These are phyloP conservation scores for Wickerhamomyces xylosicus DNA, from an alignment of 805 yeast species.

Conservation along the genomic window DNA sequence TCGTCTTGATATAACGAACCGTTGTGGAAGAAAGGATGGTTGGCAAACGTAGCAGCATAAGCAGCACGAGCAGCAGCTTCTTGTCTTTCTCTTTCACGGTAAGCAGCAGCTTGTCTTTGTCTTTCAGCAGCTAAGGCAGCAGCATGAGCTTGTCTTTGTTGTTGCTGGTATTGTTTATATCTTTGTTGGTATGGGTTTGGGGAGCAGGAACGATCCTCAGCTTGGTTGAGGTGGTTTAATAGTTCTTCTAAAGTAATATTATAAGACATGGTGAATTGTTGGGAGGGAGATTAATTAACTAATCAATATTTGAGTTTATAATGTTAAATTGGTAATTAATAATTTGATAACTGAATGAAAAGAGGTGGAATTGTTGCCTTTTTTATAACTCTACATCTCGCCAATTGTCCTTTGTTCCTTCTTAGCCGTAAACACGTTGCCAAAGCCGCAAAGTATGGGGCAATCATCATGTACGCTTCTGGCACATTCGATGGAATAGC, in stretches of 20 bases:
- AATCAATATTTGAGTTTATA: no score
- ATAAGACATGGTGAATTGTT: neutral
- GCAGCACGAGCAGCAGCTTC: conserved; percentile 2
- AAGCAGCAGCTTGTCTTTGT: conserved; percentile 1
- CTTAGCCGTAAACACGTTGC: no score
- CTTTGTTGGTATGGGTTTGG: neutral
- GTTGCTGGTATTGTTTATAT: conserved; percentile 3
- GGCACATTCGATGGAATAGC: no score
- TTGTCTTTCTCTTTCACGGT: conserved; percentile 1
- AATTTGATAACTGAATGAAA: no score
- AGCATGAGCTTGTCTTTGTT: conserved; percentile 3
- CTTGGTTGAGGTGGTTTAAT: neutral
- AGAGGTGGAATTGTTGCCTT: no score
- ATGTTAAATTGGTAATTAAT: no score
- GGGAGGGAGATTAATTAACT: no score
- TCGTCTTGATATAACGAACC: conserved; percentile 7
- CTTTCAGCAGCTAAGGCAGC: neutral
- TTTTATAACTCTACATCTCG: no score
- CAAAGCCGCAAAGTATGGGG: no score
- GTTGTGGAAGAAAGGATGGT: neutral
- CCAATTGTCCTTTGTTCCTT: no score
- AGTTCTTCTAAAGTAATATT: neutral
- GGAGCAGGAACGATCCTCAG: neutral
- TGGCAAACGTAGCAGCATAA: neutral
- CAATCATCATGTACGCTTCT: no score